Evolutionary conservation across 1,139 yeast genomes (phyloP).

Genomic region (Nakaseomyces sp.): DNA sequence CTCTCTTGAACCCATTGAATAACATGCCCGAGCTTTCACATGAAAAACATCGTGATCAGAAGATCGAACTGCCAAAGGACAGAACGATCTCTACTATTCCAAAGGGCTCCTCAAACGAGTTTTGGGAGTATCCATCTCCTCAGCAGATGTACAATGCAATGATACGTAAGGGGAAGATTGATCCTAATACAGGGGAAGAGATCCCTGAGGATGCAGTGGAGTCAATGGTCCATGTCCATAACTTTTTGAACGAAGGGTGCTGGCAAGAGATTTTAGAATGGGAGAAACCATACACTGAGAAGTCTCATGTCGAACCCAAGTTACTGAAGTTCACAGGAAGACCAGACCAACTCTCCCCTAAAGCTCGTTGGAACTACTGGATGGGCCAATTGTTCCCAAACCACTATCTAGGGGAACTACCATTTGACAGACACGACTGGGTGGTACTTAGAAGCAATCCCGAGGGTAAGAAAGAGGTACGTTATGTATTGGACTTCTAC

Average conservation of each 20-base stretch:
- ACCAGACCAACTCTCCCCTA: conserved; percentile 81
- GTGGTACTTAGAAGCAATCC: conserved; percentile 61
- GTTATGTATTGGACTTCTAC: conserved; percentile 94
- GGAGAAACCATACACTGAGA: conserved; percentile 58
- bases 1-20: conserved; percentile 57
- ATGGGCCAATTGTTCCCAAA: conserved; percentile 67
- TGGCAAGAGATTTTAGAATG: conserved; percentile 92
- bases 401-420: conserved; percentile 67
- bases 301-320: conserved; percentile 57
- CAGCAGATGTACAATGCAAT: conserved; percentile 98
- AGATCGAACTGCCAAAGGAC: conserved; percentile 65
- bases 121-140: conserved; percentile 98
- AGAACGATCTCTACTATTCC: conserved; percentile 84
- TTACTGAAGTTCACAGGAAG: conserved; percentile 83
- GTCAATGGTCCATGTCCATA: conserved; percentile 94
- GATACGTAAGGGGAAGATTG: conserved; percentile 76
- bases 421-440: conserved; percentile 99
- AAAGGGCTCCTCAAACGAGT: conserved; percentile 57
- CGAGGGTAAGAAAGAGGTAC: conserved; percentile 37
- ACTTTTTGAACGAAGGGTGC: conserved; percentile 93
- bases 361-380: conserved; percentile 63
- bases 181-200: conserved; percentile 40
- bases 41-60: conserved; percentile 73
- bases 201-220: conserved; percentile 94
- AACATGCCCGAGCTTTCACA: conserved; percentile 80